Conservation (phyloP, 1,284 basidiomycete genomes). For the Naganishia albida region DNA sequence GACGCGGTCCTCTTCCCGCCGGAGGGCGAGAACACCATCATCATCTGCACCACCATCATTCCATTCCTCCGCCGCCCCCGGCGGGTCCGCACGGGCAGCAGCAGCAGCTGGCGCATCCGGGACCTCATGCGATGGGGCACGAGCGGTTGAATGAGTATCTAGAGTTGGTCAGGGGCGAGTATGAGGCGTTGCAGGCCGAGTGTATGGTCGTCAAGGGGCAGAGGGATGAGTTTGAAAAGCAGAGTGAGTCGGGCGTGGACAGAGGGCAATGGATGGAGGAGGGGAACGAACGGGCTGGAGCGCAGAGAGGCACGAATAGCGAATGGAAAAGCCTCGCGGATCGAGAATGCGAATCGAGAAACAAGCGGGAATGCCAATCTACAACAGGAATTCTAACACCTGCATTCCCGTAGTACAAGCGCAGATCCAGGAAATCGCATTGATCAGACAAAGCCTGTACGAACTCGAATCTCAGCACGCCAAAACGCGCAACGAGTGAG, state of each 20-base stretch:
- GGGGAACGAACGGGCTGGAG: background rate
- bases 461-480: constrained; percentile 74
- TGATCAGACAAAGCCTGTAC: constrained; percentile 72
- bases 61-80: background rate
- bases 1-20: background rate
- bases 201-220: constrained; percentile 69
- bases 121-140: constrained; percentile 17
- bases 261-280: background rate
- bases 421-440: constrained; percentile 71
- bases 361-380: background rate
- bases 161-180: constrained; percentile 81
- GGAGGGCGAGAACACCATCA: background rate
- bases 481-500: constrained; percentile 66
- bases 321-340: no score
- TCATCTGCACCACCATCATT: constrained; percentile 12
- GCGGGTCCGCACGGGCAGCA: background rate
- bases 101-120: no score
- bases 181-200: constrained; percentile 74
- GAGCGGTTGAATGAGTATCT: constrained; percentile 73
- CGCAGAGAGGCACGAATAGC: no score
- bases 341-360: no score
- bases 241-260: constrained; percentile 61
- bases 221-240: constrained; percentile 84
- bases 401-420: constrained; percentile 58
- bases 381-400: background rate